phyloP scores from a whole-genome alignment of 768 basidiomycete species.

The Mycena albidolilacea region DNA sequence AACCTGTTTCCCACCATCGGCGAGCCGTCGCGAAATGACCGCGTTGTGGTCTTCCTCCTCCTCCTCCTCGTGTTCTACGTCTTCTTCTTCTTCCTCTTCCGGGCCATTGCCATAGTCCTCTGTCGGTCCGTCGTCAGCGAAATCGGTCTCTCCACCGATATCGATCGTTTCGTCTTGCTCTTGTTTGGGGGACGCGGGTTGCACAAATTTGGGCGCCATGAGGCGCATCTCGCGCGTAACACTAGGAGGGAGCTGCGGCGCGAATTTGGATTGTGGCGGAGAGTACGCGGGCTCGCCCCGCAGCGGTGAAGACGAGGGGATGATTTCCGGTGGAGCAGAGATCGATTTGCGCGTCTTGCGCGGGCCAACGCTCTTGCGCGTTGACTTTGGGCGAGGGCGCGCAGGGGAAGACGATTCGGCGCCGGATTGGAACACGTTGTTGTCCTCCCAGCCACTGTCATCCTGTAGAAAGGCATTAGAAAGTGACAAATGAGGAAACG shows the following conservation, averaged over 20 bases:
- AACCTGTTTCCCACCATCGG: constrained; percentile 49
- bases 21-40: constrained; percentile 55
- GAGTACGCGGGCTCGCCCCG: constrained; percentile 50
- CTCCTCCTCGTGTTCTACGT: constrained; percentile 43
- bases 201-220: constrained; percentile 40
- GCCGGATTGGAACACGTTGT: constrained; percentile 93
- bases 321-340: constrained; percentile 77
- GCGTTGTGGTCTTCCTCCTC: constrained; percentile 42
- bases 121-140: constrained; percentile 31
- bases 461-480: constrained; percentile 49
- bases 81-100: constrained; percentile 35
- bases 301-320: constrained; percentile 59
- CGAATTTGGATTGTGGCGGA: constrained; percentile 71
- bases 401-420: constrained; percentile 87
- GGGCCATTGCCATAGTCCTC: constrained; percentile 29
- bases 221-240: constrained; percentile 49
- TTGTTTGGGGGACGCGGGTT: constrained; percentile 42
- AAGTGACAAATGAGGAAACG: constrained; percentile 30
- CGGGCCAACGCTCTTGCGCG: constrained; percentile 55
- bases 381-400: constrained; percentile 64
- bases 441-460: constrained; percentile 92
- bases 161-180: constrained; percentile 47
- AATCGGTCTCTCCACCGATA: constrained; percentile 35
- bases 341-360: constrained; percentile 78
- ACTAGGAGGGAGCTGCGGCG: constrained; percentile 63